Conservation (phyloP, 2,329 filamentous ascomycete genomes). For the Calonectria leucothoes region DNA sequence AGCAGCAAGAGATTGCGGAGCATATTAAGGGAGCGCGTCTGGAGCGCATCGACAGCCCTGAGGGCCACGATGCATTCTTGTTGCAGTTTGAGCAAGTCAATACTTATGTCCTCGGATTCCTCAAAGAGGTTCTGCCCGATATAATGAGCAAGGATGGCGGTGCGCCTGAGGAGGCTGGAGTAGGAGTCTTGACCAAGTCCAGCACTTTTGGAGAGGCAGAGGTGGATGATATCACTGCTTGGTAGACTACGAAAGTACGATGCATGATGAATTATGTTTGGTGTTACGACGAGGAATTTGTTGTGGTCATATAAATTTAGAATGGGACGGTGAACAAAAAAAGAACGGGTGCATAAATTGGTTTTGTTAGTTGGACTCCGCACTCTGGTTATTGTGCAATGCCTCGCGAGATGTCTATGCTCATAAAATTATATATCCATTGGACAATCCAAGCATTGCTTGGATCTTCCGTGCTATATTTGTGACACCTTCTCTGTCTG, state of each 20-base stretch:
- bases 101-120: conserved; percentile 83
- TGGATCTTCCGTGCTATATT: background rate
- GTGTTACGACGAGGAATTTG: background rate
- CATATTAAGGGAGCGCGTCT: conserved; percentile 82
- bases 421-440: background rate
- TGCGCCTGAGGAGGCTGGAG: conserved; percentile 60
- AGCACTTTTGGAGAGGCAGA: conserved; percentile 97
- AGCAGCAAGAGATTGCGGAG: conserved; percentile 91
- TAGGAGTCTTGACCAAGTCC: conserved; percentile 79
- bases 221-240: conserved; percentile 95
- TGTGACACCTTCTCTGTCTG: background rate
- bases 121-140: conserved; percentile 84
- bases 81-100: conserved; percentile 99
- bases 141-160: conserved; percentile 79
- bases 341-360: no score
- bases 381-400: background rate
- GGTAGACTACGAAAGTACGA: conserved; percentile 63
- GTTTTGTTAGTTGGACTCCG: no score
- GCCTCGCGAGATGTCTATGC: background rate
- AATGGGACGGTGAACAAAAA: background rate
- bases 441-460: background rate
- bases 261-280: background rate
- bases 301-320: background rate
- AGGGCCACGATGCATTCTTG: conserved; percentile 96
- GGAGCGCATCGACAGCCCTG: conserved; percentile 90